Evolutionary conservation across 768 basidiomycete genomes (phyloP), one percentile per base, ranked within the genome.

Genomic region (Sarcodon sp.): DNA sequence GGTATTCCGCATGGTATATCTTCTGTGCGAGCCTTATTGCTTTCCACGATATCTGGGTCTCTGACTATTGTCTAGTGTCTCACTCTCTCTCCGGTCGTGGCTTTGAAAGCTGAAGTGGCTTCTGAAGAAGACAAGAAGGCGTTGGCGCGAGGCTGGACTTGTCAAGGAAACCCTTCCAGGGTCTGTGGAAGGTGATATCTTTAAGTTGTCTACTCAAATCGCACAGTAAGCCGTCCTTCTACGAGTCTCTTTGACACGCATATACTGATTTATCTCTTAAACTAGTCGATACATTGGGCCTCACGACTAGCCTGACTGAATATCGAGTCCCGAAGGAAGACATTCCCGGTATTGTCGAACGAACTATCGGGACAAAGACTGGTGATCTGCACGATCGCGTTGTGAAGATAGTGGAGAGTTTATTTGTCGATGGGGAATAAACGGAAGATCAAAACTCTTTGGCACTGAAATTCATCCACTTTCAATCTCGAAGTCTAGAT

Each of bases 1-100:
- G 64, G 69, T 46, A 87, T 90, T 48, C 83, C 85, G 16, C 86
- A 90, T 59, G 87, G 87, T 7, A 82, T 87, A 52, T 87, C 87
- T 4, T 87, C 85, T n/a, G 84, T 83, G 51, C 61, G 76, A 56
- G 13, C 4, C 27, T 11, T 27, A n/a, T 35, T 6, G 7, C 21
- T 27, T 34, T 6, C 11, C 35, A 44, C 6, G 9, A 2, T 15
- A 36, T 7, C 21, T 46, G 35, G 5, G 37, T 33, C 21, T 27
- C 21, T 27, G 21, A 27, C 21, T 27, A 11, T 39, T 47, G 35
- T 35, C 34, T 46, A 87, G 83, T 87, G 85, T 59, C 66, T 86
- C 47, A 87, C 84, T 6, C 71, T 87, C 18, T 73, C 77, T 4
- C 72, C 82, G 0, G 78, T 78, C 31, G 75, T 87, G 12, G 65